phyloP scores from a whole-genome alignment of 495 filamentous ascomycete genomes.

The Penicillium pancosmium region DNA sequence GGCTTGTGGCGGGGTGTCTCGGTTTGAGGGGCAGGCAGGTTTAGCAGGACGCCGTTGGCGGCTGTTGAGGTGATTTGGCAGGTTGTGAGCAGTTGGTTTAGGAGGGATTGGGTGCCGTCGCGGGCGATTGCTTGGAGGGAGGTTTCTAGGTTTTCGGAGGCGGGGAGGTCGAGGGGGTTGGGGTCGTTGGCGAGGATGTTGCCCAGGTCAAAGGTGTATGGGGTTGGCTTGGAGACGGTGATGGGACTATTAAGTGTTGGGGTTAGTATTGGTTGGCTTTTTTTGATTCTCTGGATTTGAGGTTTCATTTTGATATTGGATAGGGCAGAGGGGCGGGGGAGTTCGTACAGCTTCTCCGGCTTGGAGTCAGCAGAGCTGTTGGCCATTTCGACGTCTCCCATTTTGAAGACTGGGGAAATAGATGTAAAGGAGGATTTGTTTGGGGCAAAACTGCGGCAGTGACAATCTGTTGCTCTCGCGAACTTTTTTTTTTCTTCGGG shows the following conservation, averaged over 20 bases:
- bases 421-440: background rate
- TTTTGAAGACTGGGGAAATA: slow-evolving; percentile 23
- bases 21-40: slow-evolving; percentile 69
- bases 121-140: slow-evolving; percentile 71
- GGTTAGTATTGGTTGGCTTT: background rate
- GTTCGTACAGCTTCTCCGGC: slow-evolving; percentile 45
- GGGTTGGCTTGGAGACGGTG: slow-evolving; percentile 77
- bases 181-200: slow-evolving; percentile 80
- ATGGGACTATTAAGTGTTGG: slow-evolving; percentile 49
- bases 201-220: slow-evolving; percentile 91
- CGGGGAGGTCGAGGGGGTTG: slow-evolving; percentile 67
- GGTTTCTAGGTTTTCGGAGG: slow-evolving; percentile 40
- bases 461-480: background rate
- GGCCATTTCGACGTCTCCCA: slow-evolving; percentile 37
- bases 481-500: slow-evolving; percentile 1
- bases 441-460: background rate
- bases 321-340: background rate
- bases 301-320: slow-evolving; percentile 2
- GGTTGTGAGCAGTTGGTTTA: slow-evolving; percentile 86
- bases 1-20: slow-evolving; percentile 87
- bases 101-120: slow-evolving; percentile 82
- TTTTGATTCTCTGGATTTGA: no score
- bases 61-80: slow-evolving; percentile 70
- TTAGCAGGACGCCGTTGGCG: slow-evolving; percentile 68
- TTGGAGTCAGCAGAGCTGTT: slow-evolving; percentile 34